Conservation (phyloP, 371 early-diverging fungal species). For the Lichtheimia ornata region DNA sequence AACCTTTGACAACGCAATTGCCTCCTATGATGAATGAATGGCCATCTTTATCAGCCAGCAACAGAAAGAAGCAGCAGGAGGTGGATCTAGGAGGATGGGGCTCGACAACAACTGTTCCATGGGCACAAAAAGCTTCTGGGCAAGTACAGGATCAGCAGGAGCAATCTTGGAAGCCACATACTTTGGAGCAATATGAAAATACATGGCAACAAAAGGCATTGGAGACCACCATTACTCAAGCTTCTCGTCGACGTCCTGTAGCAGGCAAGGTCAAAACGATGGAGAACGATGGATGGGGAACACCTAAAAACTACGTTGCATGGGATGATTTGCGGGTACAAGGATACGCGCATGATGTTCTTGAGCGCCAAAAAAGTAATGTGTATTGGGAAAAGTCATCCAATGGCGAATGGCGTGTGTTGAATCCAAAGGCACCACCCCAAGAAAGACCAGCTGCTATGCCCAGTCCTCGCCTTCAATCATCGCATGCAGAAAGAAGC, state of each 20-base stretch:
- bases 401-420: slow-evolving; percentile 11
- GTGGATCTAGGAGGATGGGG: slow-evolving; percentile 37
- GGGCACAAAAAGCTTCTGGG: slow-evolving; percentile 9
- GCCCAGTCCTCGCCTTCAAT: not conserved
- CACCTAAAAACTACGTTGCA: slow-evolving; percentile 16
- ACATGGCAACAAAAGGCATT: slow-evolving; percentile 17
- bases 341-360: slow-evolving; percentile 38
- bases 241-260: no score
- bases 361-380: slow-evolving; percentile 39
- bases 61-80: not conserved
- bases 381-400: slow-evolving; percentile 28
- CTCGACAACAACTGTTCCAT: not conserved
- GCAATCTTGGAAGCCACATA: slow-evolving; percentile 15
- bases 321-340: slow-evolving; percentile 40
- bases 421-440: not conserved
- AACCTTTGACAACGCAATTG: not conserved
- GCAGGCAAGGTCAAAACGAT: not conserved
- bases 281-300: slow-evolving; percentile 45
- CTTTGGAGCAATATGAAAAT: slow-evolving; percentile 3
- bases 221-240: not conserved
- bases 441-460: not conserved
- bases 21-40: slow-evolving; percentile 13
- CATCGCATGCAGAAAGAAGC: not conserved
- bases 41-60: slow-evolving; percentile 4
- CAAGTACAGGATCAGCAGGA: not conserved